Conservation (phyloP, 208 protist species). For the Naegleria gruberi region DNA sequence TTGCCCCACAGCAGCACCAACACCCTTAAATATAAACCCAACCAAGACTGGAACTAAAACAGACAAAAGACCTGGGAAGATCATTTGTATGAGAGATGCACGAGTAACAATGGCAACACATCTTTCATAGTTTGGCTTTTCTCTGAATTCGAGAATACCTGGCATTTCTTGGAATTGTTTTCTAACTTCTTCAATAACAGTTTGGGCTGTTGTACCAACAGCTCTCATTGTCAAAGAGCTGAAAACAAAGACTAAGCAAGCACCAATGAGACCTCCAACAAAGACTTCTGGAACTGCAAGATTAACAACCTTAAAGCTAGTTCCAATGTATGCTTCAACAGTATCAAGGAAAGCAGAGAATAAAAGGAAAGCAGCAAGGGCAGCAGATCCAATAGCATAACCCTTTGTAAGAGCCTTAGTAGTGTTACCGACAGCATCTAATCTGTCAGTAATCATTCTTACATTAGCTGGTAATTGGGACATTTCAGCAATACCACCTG, state of each 20-base stretch:
- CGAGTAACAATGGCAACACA: slow-evolving; percentile 61
- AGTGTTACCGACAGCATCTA: slow-evolving; percentile 71
- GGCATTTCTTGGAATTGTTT: slow-evolving; percentile 50
- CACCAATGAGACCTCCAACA: slow-evolving; percentile 58
- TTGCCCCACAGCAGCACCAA: background rate
- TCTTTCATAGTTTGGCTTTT: slow-evolving; percentile 48
- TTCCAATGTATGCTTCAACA: slow-evolving; percentile 12
- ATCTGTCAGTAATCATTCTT: slow-evolving; percentile 53
- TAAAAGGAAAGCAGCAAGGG: slow-evolving; percentile 53
- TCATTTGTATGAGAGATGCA: slow-evolving; percentile 58
- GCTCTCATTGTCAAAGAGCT: slow-evolving; percentile 57
- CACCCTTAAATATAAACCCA: slow-evolving; percentile 26
- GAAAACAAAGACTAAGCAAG: slow-evolving; percentile 60
- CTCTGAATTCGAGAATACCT: slow-evolving; percentile 6
- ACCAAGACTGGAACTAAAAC: slow-evolving; percentile 20
- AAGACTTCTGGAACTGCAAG: slow-evolving; percentile 49
- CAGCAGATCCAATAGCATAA: slow-evolving; percentile 62
- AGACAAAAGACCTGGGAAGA: slow-evolving; percentile 49
- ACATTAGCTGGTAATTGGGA: slow-evolving; percentile 32
- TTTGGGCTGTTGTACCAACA: slow-evolving; percentile 52
- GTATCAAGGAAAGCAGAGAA: slow-evolving; percentile 57
- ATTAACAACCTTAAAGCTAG: slow-evolving; percentile 39
- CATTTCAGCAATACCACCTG: slow-evolving; percentile 68
- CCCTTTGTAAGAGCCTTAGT: slow-evolving; percentile 70
- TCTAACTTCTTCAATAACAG: slow-evolving; percentile 55